phyloP scores from a whole-genome alignment of 495 filamentous ascomycete species.

The Wilcoxina mikolae region DNA sequence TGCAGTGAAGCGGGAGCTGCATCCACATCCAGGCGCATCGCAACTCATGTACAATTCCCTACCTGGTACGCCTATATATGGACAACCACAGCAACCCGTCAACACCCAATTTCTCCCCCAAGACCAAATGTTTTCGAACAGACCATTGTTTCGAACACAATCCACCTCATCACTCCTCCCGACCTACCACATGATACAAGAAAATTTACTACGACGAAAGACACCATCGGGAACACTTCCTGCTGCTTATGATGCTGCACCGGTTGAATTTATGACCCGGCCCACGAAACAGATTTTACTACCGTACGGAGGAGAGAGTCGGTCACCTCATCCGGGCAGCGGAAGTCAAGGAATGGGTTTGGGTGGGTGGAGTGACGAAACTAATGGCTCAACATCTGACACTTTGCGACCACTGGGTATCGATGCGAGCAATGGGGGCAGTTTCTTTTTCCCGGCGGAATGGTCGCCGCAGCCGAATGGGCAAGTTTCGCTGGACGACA shows the following conservation, averaged over 20 bases:
- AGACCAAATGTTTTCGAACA: conserved; percentile 9
- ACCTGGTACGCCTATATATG: conserved; percentile 18
- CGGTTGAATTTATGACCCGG: conserved; percentile 56
- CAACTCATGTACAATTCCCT: conserved; percentile 15
- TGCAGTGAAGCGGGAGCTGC: conserved; percentile 5
- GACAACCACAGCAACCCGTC: conserved; percentile 23
- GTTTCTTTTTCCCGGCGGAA: conserved; percentile 14
- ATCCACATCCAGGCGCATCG: background rate
- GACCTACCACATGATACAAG: conserved; percentile 29
- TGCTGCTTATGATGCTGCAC: conserved; percentile 83
- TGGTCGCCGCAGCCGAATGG: conserved; percentile 18
- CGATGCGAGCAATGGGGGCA: conserved; percentile 17
- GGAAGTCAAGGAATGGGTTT: background rate
- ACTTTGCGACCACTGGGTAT: conserved; percentile 9
- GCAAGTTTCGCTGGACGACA: conserved; percentile 57
- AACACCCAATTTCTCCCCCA: conserved; percentile 12
- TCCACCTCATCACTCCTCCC: conserved; percentile 16
- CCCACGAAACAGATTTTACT: conserved; percentile 88
- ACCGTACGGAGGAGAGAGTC: conserved; percentile 24
- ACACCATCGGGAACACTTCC: conserved; percentile 88
- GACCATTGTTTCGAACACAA: conserved; percentile 23
- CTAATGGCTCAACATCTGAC: background rate
- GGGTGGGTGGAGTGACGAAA: background rate
- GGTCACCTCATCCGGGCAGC: background rate
- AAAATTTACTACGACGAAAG: conserved; percentile 80